Conservation (phyloP, 2,329 filamentous ascomycete genomes). For the Rutstroemia sydowiana region DNA sequence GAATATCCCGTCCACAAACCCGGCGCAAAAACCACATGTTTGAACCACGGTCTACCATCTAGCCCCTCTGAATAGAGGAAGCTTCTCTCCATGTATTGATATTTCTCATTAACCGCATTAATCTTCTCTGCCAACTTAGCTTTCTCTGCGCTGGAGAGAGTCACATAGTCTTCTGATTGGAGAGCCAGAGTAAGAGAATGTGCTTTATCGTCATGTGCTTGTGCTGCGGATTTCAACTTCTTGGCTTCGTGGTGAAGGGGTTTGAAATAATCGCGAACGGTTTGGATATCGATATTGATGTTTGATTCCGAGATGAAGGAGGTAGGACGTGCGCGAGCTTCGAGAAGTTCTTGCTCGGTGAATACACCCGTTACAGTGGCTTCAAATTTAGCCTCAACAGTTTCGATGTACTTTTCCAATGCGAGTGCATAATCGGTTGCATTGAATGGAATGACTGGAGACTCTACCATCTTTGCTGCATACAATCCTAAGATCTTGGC, state of each 20-base stretch:
- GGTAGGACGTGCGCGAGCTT: conserved; percentile 24
- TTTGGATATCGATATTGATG: conserved; percentile 17
- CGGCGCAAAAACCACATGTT: conserved; percentile 89
- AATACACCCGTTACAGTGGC: conserved; percentile 13
- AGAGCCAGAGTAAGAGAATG: conserved; percentile 22
- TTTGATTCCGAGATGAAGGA: conserved; percentile 1
- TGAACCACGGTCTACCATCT: conserved; percentile 80
- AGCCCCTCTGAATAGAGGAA: conserved; percentile 72
- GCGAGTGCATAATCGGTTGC: conserved; percentile 38
- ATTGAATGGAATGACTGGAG: conserved; percentile 44
- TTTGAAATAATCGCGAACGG: conserved; percentile 24
- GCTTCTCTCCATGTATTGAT: conserved; percentile 74
- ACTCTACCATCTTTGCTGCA: conserved; percentile 42
- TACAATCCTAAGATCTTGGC: conserved; percentile 46
- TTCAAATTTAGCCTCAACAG: conserved; percentile 26
- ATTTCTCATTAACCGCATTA: conserved; percentile 64
- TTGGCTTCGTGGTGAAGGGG: conserved; percentile 23
- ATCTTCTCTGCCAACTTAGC: conserved; percentile 43
- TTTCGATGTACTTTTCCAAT: conserved; percentile 26
- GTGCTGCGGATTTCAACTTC: conserved; percentile 19
- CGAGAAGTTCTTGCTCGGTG: conserved; percentile 23
- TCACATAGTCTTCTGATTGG: conserved; percentile 53
- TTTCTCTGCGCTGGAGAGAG: conserved; percentile 61
- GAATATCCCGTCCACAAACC: conserved; percentile 88
- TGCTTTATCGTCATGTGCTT: conserved; percentile 26